Evolutionary conservation across 495 filamentous ascomycete species (phyloP).

Genomic region (Podospora didyma): DNA sequence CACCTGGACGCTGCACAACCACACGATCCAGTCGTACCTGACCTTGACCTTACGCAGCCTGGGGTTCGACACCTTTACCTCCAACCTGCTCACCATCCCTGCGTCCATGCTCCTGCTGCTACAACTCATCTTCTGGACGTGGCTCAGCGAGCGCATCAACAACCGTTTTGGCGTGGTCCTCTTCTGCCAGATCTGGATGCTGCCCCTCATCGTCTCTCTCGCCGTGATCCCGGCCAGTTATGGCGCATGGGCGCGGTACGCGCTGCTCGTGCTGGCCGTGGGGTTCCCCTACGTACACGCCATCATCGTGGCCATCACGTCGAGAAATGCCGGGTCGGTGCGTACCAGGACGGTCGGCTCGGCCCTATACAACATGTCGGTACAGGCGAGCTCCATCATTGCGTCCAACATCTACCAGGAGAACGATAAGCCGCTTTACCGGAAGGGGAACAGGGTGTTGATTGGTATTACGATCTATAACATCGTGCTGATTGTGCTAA

Average conservation of each 20-base stretch:
- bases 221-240: conserved; percentile 33
- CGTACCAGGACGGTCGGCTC: conserved; percentile 61
- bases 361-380: conserved; percentile 69
- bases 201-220: conserved; percentile 51
- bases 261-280: conserved; percentile 46
- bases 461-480: conserved; percentile 52
- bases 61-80: conserved; percentile 62
- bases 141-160: conserved; percentile 52
- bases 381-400: conserved; percentile 63
- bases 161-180: conserved; percentile 48
- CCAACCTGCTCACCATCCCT: conserved; percentile 71
- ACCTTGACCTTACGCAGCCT: conserved; percentile 57
- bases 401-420: conserved; percentile 52
- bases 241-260: conserved; percentile 45
- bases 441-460: conserved; percentile 60
- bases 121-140: conserved; percentile 43
- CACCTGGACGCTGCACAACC: conserved; percentile 50
- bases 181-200: conserved; percentile 49
- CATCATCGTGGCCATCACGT: conserved; percentile 10
- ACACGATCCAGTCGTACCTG: conserved; percentile 53
- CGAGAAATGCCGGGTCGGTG: conserved; percentile 38
- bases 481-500: conserved; percentile 49
- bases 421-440: conserved; percentile 65
- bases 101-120: conserved; percentile 30
- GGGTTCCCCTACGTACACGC: conserved; percentile 15